Base-by-base conservation (phyloP, 345 rosid genomes). In the Arabidopsis arenosa region DNA sequence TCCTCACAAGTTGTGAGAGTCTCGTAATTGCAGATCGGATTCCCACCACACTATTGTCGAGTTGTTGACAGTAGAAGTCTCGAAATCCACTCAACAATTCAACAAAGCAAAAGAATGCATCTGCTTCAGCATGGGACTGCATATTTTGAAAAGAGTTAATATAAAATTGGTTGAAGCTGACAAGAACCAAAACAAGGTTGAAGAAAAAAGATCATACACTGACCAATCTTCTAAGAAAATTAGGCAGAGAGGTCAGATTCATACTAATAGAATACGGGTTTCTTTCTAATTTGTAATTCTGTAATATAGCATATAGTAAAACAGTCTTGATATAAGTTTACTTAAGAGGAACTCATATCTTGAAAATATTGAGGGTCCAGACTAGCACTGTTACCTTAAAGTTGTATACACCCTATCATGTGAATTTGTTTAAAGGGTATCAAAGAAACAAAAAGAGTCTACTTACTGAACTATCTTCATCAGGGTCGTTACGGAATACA, bases 1-100 rank as follows among this genome's bases (percentile, higher is more conserved):
- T 93, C 83, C 87, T 95, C 75, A 95, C 80, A 76, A 95, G 86
- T 56, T 87, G 88, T 1, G 98, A 90, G 81, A 95, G 83, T 79
- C 76, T 89, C 61, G 96, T 77, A 73, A 95, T 89, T 49, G 97
- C 88, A 51, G 98, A 87, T 56, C 98, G 89, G 54, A 95, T 95
- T 63, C 99, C 99, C 57, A 89, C 97, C 62, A 83, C 91, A 83
- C 99, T 95, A 78, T 95, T 92, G 84, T 95, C 99, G 44, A 95
- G 93, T 82, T 95, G 98, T 88, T 95, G 97, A 75, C 98, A 92
- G 81, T 89, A 92, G 82, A 88, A 80, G 80, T 95, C 99, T 61
- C 99, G 97, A 73, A 95, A 92, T 72, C 99, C 97, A 78, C 99
- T 92, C 63, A 95, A 79, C 64, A 92, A 59, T 83, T 95, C 98